A percentile compares a stretch with the other conserved stretches of the same genome.
phyloP scores from a whole-genome alignment of 2,329 filamentous ascomycete genomes.

The Corinectria fuckeliana region DNA sequence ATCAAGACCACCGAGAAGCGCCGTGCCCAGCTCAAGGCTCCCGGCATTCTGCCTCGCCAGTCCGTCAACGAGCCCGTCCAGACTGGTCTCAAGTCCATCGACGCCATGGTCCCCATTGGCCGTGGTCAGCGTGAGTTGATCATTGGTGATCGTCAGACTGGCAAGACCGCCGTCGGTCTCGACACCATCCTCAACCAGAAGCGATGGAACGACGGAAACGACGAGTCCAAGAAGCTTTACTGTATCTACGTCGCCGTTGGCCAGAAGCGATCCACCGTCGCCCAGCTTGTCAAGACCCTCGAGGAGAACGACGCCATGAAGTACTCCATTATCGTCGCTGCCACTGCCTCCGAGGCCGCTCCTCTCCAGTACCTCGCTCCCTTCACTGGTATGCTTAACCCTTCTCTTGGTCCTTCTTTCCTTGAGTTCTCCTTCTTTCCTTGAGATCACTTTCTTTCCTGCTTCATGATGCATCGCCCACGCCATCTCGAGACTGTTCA shows the following conservation, averaged over 20 bases:
- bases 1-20: constrained; percentile 89
- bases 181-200: constrained; percentile 99
- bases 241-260: constrained; percentile 99
- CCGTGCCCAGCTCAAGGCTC: constrained; percentile 98
- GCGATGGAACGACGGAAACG: constrained; percentile 87
- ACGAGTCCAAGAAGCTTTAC: constrained; percentile 99
- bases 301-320: constrained; percentile 99
- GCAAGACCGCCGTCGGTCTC: constrained; percentile 98
- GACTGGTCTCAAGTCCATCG: constrained; percentile 98
- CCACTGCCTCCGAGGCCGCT: constrained; percentile 96
- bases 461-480: no score
- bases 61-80: constrained; percentile 99
- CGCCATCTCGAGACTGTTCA: not conserved
- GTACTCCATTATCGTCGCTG: constrained; percentile 92
- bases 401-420: constrained; percentile 16
- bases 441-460: not conserved
- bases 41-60: constrained; percentile 93
- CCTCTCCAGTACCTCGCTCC: constrained; percentile 93
- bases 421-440: not conserved
- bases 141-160: constrained; percentile 99
- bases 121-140: constrained; percentile 99
- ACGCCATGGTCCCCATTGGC: constrained; percentile 99
- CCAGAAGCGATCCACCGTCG: constrained; percentile 99
- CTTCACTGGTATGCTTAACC: constrained; percentile 71
- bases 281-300: constrained; percentile 98